Percentiles rank a stretch among this genome's conserved stretches.
Evolutionary conservation across 2,329 filamentous ascomycete species (phyloP).

Genomic region (Pestalotiopsis sp.): DNA sequence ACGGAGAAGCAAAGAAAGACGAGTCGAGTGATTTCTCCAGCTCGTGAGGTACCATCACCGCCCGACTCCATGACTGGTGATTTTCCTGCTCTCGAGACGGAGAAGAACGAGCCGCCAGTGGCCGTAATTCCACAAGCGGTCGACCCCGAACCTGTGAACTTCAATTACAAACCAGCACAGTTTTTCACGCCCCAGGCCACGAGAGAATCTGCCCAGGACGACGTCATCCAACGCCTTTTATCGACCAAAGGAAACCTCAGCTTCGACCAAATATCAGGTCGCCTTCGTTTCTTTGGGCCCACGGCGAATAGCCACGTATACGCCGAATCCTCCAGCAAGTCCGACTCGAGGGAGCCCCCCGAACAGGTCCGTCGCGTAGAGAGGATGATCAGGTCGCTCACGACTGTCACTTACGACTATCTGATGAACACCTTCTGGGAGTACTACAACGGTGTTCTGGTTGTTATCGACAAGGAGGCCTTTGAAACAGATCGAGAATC

Average conservation of each 20-base stretch:
- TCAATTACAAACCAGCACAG: constrained; percentile 26
- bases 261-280: constrained; percentile 50
- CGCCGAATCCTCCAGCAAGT: constrained; percentile 36
- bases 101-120: not conserved
- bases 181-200: constrained; percentile 34
- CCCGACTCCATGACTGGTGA: constrained; percentile 35
- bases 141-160: not conserved
- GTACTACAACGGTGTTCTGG: constrained; percentile 49
- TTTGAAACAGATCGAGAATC: constrained; percentile 48
- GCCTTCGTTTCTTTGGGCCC: constrained; percentile 53
- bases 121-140: not conserved
- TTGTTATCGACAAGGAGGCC: constrained; percentile 48
- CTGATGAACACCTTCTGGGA: constrained; percentile 53
- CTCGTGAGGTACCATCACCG: constrained; percentile 27
- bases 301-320: constrained; percentile 55
- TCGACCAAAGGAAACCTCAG: constrained; percentile 49
- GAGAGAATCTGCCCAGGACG: constrained; percentile 42
- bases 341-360: constrained; percentile 37
- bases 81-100: constrained; percentile 23
- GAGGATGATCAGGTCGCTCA: constrained; percentile 46
- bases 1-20: not conserved
- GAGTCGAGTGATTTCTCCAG: constrained; percentile 14
- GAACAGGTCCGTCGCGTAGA: constrained; percentile 48
- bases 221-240: constrained; percentile 48
- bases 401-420: constrained; percentile 49